Conservation (phyloP, 192 early-diverging fungal species). For the Radiomyces spectabilis region DNA sequence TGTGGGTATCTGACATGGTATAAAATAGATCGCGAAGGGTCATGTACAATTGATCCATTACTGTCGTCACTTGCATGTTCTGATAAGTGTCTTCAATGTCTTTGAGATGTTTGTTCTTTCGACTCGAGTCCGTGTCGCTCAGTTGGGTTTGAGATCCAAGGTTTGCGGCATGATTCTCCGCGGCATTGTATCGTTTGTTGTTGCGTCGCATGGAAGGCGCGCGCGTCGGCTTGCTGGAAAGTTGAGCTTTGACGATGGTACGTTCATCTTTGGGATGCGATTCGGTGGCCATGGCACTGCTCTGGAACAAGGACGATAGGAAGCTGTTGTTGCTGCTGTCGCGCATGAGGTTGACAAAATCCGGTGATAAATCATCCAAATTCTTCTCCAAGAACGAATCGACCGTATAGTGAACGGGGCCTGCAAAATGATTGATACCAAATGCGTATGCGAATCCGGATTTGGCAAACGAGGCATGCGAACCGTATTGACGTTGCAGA, state of each 20-base stretch:
- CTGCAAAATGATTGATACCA: slow-evolving; percentile 70
- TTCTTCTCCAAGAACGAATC: slow-evolving; percentile 76
- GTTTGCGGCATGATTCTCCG: background rate
- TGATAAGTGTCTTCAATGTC: slow-evolving; percentile 25
- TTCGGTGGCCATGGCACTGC: slow-evolving; percentile 63
- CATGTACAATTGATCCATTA: slow-evolving; percentile 49
- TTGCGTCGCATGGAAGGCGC: slow-evolving; percentile 57
- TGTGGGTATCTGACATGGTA: slow-evolving; percentile 66
- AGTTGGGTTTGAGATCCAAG: slow-evolving; percentile 12
- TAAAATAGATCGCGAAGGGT: slow-evolving; percentile 72
- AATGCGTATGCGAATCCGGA: slow-evolving; percentile 41
- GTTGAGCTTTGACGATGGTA: slow-evolving; percentile 69
- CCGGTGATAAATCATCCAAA: slow-evolving; percentile 59
- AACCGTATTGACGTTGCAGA: slow-evolving; percentile 24
- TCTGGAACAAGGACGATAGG: slow-evolving; percentile 65
- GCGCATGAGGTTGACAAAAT: slow-evolving; percentile 78
- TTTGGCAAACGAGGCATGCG: slow-evolving; percentile 32
- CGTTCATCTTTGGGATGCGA: slow-evolving; percentile 70
- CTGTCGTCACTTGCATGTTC: slow-evolving; percentile 35
- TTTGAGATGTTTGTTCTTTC: too few relatives aligned
- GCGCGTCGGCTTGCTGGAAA: slow-evolving; percentile 64
- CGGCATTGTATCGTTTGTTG: slow-evolving; percentile 18
- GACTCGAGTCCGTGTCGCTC: too few relatives aligned
- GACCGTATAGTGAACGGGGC: slow-evolving; percentile 70
- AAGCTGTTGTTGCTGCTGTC: slow-evolving; percentile 67